Base-by-base conservation (phyloP, 768 basidiomycete species). In the Suillus alpinus region DNA sequence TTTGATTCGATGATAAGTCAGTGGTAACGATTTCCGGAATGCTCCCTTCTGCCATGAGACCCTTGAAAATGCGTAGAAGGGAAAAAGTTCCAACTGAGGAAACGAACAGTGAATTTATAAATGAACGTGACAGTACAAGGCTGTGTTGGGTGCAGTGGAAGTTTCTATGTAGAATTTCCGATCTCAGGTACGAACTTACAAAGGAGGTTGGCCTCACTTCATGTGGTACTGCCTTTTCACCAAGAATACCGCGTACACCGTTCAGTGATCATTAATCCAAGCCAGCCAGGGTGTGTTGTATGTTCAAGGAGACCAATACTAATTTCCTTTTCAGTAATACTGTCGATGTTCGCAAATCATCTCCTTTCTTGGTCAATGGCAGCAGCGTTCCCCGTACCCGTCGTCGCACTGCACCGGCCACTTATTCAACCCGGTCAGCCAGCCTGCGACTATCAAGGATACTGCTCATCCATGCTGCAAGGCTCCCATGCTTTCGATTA, bases 1-100 rank as follows among this genome's bases (percentile, higher is more conserved):
- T 67, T 8, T 60, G 66, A 18, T 60, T 67, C n/a, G 73, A 76
- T 18, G 73, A 75, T 0, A 76, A 66, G 67, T 75, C 73, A 14
- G 69, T 75, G 0, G 73, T 75, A 57, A 75, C 73, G 58, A 76
- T 75, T 23, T 73, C 73, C 41, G 73, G 73, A 1, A 76, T 76
- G 63, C 63, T 66, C 8, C 66, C 23, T 29, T 64, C 47, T n/a
- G 66, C 18, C 72, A 75, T 67, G 62, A 29, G 37, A 39, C 2
- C 12, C 26, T 26, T 23, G 20, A 5, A 23, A 36, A 57, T 57
- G 50, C 39, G 37, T 40, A 39, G 44, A 44, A 29, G 12, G 26
- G 16, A 41, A 40, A 29, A 26, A 55, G 52, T 32, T 34, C 53
- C 16, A 55, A 23, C 14, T 10, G 2, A 46, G 10, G 23, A 14